Base-by-base conservation (phyloP, 805 yeast genomes). In the Saccharomycopsis sp. region DNA sequence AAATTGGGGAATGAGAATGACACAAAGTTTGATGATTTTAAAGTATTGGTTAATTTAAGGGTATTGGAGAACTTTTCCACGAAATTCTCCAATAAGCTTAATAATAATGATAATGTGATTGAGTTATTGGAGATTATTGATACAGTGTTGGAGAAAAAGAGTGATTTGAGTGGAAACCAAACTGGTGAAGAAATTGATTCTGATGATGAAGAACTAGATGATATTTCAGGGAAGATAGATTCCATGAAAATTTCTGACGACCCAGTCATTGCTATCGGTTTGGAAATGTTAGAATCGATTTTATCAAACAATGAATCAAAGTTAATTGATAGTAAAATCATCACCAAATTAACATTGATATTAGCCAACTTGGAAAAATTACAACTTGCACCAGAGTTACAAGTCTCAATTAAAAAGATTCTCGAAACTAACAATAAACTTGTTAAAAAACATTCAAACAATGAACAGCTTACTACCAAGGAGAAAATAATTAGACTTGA, bases 41-140 rank as follows among this genome's bases (percentile, higher is more conserved):
- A 70, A 5, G 66, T 74, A 43, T 62, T 85, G 29, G 62, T 77
- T 4, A 81, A 83, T 55, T 63, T 86, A 47, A 74, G 81, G 48
- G 56, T 86, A 8, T 60, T 89, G 41, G 93, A 87, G 56, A 60
- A 64, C 26, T 62, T 85, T 27, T 75, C 79, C 20, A 71, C 71
- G 3, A 66, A 68, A 13, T 79, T 81, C 55, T 81, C 75, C 48
- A 75, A 78, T 6, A 68, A 68, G 17, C 45, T 69, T 21, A 47
- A 64, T 17, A 63, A 59, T 11, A 61, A 61, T 2, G 80, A 88
- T 0, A 60, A 61, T 26, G 26, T 48, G 19, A 16, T 34, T 2
- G 84, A 80, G 38, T 67, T 83, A 37, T 60, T 86, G 14, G 68
- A 63, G 4, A 64, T 78, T 14, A 63, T 78, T 2, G 57, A 70